Evolutionary conservation across 2,329 filamentous ascomycete species (phyloP).

Genomic region (Colletotrichum endophyticum): DNA sequence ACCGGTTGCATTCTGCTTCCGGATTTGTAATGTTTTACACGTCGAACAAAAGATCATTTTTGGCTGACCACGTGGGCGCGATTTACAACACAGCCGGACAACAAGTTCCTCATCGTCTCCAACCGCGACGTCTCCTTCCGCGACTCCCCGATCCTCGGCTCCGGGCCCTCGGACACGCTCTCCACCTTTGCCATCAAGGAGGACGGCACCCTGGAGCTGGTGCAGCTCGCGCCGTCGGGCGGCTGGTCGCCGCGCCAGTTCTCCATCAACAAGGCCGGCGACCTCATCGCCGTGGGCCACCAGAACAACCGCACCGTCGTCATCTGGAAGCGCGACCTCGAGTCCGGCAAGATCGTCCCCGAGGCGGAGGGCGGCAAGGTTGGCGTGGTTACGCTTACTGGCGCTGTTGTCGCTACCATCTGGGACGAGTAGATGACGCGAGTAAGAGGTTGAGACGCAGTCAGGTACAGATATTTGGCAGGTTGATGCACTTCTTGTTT

Average conservation of each 20-base stretch:
- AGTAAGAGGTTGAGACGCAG: background rate
- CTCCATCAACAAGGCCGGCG: slow-evolving; percentile 22
- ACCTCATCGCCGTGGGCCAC: slow-evolving; percentile 18
- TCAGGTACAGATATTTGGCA: background rate
- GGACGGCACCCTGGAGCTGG: slow-evolving; percentile 19
- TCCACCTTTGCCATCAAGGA: slow-evolving; percentile 22
- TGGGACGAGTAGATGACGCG: slow-evolving; percentile 15
- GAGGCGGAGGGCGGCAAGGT: slow-evolving; percentile 25
- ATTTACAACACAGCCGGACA: background rate
- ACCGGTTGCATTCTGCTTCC: background rate
- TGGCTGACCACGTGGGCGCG: background rate
- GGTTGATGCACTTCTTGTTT: background rate
- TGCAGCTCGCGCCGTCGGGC: slow-evolving; percentile 20
- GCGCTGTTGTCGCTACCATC: slow-evolving; percentile 22
- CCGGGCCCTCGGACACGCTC: slow-evolving; percentile 20
- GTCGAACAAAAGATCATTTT: background rate
- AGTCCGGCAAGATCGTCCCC: slow-evolving; percentile 19
- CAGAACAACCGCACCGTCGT: slow-evolving; percentile 21
- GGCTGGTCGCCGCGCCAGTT: slow-evolving; percentile 22
- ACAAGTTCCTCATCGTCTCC: slow-evolving; percentile 17
- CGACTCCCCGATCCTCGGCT: slow-evolving; percentile 19
- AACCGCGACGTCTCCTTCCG: slow-evolving; percentile 22
- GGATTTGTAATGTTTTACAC: background rate
- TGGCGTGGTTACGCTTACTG: slow-evolving; percentile 15
- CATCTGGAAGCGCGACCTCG: slow-evolving; percentile 22